These are phyloP conservation scores for Arachis hypogaea DNA, from an alignment of 306 rosid species.

Conservation along the genomic window DNA sequence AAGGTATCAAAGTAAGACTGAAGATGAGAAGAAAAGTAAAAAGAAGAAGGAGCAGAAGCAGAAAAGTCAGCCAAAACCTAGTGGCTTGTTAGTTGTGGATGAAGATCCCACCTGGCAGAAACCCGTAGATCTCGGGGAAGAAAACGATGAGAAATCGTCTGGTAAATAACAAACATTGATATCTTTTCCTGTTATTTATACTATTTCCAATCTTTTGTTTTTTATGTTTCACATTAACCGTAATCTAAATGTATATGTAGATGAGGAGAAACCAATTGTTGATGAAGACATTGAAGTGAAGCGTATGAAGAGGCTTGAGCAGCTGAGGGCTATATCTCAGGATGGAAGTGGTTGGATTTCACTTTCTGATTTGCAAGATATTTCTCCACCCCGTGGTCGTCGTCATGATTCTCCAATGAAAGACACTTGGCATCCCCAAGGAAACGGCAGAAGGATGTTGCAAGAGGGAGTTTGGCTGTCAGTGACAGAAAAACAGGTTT, in stretches of 20 bases:
- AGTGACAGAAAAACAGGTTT: constrained; percentile 68
- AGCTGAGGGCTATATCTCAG: constrained; percentile 72
- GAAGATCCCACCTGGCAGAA: constrained; percentile 93
- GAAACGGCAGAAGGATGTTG: constrained; percentile 51
- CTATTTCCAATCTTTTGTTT: constrained; percentile 20
- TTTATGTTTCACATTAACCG: not conserved
- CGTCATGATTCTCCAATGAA: constrained; percentile 44
- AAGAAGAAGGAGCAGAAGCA: constrained; percentile 50
- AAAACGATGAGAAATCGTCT: constrained; percentile 51
- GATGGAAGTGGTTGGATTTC: constrained; percentile 98
- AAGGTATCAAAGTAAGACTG: constrained; percentile 62
- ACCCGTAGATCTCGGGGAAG: constrained; percentile 68
- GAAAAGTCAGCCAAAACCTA: constrained; percentile 49
- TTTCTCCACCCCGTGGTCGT: constrained; percentile 56
- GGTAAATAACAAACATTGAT: constrained; percentile 43
- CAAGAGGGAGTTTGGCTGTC: constrained; percentile 31
- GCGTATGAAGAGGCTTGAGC: constrained; percentile 86
- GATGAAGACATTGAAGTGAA: constrained; percentile 90
- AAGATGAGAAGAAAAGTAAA: constrained; percentile 54
- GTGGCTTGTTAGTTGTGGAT: constrained; percentile 71
- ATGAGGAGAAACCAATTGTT: constrained; percentile 71
- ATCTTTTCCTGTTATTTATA: not conserved
- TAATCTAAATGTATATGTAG: constrained; percentile 41
- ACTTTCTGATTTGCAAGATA: constrained; percentile 54
- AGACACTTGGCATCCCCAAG: constrained; percentile 59